phyloP scores from a whole-genome alignment of 202 grass and related monocot genomes.

The Saccharum hybrid region DNA sequence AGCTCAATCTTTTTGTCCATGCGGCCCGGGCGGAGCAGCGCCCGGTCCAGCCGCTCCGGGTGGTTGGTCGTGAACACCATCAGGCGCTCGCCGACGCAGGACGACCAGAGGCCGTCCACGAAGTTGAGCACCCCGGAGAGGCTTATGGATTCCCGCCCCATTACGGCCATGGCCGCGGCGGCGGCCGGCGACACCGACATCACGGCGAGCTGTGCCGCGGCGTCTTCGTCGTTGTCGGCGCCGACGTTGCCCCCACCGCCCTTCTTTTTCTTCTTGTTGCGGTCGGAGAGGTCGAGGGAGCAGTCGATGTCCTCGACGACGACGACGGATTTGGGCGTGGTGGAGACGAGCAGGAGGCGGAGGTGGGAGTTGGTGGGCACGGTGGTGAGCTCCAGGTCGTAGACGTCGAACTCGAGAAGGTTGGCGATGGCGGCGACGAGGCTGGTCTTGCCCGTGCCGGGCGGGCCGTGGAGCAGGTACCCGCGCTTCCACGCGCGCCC shows the following conservation, averaged over 20 bases:
- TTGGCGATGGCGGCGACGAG: slow-evolving; percentile 89
- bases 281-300: slow-evolving; percentile 61
- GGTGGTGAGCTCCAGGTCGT: slow-evolving; percentile 88
- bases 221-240: slow-evolving; percentile 14
- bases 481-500: slow-evolving; percentile 88
- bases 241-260: no score
- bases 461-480: slow-evolving; percentile 86
- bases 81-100: slow-evolving; percentile 79
- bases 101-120: slow-evolving; percentile 85
- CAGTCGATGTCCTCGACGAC: slow-evolving; percentile 76
- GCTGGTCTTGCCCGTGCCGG: slow-evolving; percentile 91
- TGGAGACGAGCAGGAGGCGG: slow-evolving; percentile 67
- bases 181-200: not conserved
- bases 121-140: slow-evolving; percentile 83
- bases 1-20: slow-evolving; percentile 86
- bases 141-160: slow-evolving; percentile 47
- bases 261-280: slow-evolving; percentile 51
- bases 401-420: slow-evolving; percentile 93
- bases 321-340: slow-evolving; percentile 63
- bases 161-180: slow-evolving; percentile 8
- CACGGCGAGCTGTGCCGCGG: not conserved
- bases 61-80: slow-evolving; percentile 92
- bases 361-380: slow-evolving; percentile 76
- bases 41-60: slow-evolving; percentile 66
- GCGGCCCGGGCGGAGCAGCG: slow-evolving; percentile 69